Conservation (phyloP, 2,329 filamentous ascomycete species). For the Monosporascus sp. region DNA sequence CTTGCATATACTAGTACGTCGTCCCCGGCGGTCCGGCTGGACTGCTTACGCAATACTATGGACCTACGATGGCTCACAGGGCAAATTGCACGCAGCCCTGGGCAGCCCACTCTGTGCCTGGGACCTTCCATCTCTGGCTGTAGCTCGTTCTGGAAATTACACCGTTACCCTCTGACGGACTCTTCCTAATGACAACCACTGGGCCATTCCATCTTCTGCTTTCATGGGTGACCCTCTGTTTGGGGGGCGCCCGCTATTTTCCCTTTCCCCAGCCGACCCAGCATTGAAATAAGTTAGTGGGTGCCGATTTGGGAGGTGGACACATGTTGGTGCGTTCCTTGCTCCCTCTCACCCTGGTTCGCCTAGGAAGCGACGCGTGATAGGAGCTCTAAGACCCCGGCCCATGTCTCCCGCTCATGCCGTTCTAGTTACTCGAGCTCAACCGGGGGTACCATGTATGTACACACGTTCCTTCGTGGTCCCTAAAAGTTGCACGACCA, state of each 20-base stretch:
- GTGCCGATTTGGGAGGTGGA: neutral
- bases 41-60: neutral
- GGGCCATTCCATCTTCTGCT: no score
- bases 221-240: neutral
- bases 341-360: neutral
- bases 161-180: no score
- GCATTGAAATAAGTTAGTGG: neutral
- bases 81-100: neutral
- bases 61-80: neutral
- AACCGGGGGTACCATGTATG: neutral
- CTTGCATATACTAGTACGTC: no score
- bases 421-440: neutral
- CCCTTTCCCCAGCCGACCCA: neutral
- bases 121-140: neutral
- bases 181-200: no score
- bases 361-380: neutral
- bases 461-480: neutral
- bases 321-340: neutral
- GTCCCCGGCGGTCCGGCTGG: no score
- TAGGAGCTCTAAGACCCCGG: neutral
- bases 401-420: neutral
- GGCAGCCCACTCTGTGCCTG: neutral
- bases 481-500: no score
- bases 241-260: neutral
- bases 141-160: neutral